phyloP scores from a whole-genome alignment of 2,329 filamentous ascomycete genomes.

The Fusarium sp. region DNA sequence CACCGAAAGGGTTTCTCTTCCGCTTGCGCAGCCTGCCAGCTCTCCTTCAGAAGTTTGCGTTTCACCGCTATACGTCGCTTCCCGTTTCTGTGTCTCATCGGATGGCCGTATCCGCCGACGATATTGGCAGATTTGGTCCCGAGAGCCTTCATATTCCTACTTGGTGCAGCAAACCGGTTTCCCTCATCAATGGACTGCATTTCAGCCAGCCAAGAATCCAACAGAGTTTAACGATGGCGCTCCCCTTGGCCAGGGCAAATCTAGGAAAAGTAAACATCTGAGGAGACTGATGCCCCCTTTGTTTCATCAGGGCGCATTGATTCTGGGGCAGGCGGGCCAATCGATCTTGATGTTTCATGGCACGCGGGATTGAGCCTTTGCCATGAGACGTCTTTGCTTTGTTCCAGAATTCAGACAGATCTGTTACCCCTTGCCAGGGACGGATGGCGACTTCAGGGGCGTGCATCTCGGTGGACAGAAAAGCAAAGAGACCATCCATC shows the following conservation, averaged over 20 bases:
- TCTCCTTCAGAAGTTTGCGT: slow-evolving; percentile 29
- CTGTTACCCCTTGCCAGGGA: slow-evolving; percentile 20
- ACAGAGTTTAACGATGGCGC: slow-evolving; percentile 14
- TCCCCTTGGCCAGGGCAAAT: slow-evolving; percentile 29
- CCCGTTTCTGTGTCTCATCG: slow-evolving; percentile 33
- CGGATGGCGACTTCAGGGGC: slow-evolving; percentile 26
- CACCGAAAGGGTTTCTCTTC: slow-evolving; percentile 2
- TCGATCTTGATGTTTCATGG: slow-evolving; percentile 42
- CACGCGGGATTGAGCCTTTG: slow-evolving; percentile 19
- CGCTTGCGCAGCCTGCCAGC: slow-evolving; percentile 16
- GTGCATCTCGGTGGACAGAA: slow-evolving; percentile 20
- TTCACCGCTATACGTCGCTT: slow-evolving; percentile 31
- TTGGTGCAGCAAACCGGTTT: background rate
- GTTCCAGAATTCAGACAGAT: slow-evolving; percentile 31
- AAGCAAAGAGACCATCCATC: slow-evolving; percentile 27
- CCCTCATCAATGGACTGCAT: background rate
- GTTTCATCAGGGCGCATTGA: slow-evolving; percentile 42
- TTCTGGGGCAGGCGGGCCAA: slow-evolving; percentile 39
- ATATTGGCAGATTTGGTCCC: slow-evolving; percentile 6
- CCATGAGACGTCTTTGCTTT: slow-evolving; percentile 36
- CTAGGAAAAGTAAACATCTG: slow-evolving; percentile 27
- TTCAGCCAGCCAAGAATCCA: slow-evolving; percentile 5
- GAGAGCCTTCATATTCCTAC: background rate
- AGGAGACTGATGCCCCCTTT: slow-evolving; percentile 11
- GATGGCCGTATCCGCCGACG: slow-evolving; percentile 26